Percentiles rank a stretch among this genome's conserved stretches.
Evolutionary conservation across 2,329 filamentous ascomycete species (phyloP).

Genomic region (Pseudogymnoascus sp.): DNA sequence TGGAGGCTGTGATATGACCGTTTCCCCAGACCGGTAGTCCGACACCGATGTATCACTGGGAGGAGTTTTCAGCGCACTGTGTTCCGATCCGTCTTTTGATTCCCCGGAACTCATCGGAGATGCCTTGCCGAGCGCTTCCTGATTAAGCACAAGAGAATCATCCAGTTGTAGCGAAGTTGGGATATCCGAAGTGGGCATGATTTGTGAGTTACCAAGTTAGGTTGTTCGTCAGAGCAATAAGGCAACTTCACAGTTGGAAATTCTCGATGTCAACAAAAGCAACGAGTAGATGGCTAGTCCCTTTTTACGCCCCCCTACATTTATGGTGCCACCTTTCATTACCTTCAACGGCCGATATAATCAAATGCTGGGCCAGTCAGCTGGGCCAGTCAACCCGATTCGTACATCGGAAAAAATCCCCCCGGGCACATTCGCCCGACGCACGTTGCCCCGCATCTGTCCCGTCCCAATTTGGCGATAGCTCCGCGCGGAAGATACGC

Average conservation of each 20-base stretch:
- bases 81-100: not conserved
- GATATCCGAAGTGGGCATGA: not conserved
- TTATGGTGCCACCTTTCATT: conserved; percentile 1
- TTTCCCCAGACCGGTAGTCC: not conserved
- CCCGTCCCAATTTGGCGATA: not conserved
- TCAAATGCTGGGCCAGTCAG: not conserved
- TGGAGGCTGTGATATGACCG: not conserved
- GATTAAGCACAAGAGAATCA: not conserved
- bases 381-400: not conserved
- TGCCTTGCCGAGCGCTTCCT: not conserved
- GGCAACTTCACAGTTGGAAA: not conserved
- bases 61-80: not conserved
- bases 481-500: not conserved
- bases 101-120: not conserved
- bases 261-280: not conserved
- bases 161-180: not conserved
- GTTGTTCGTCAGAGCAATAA: not conserved
- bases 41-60: not conserved
- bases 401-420: not conserved
- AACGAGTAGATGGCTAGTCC: not conserved
- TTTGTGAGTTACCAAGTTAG: not conserved
- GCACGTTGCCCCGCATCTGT: not conserved
- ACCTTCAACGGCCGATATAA: not conserved
- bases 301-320: not conserved
- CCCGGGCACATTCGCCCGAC: not conserved